Evolutionary conservation across 768 basidiomycete genomes (phyloP).

Genomic region (Suillus subaureus): DNA sequence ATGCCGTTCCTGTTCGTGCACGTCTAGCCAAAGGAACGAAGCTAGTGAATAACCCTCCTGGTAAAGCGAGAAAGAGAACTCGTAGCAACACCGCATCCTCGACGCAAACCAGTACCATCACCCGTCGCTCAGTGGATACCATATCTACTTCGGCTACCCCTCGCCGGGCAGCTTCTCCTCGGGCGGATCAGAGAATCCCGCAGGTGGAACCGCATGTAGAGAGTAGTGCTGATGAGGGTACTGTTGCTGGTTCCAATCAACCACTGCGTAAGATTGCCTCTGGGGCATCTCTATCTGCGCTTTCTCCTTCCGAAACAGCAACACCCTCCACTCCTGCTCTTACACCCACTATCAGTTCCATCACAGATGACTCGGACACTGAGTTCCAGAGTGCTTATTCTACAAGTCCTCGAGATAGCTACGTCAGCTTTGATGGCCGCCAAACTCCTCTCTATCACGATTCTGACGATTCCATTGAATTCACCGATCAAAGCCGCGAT

Average conservation of each 20-base stretch:
- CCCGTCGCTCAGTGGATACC: conserved; percentile 27
- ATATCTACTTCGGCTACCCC: conserved; percentile 24
- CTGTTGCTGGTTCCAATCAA: conserved; percentile 26
- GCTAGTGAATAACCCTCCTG: conserved; percentile 32
- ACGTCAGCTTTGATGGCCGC: conserved; percentile 46
- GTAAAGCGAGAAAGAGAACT: conserved; percentile 45
- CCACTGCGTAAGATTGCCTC: conserved; percentile 38
- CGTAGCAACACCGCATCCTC: conserved; percentile 70
- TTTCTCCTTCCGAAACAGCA: conserved; percentile 23
- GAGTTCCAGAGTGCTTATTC: conserved; percentile 91
- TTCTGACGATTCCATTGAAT: conserved; percentile 34
- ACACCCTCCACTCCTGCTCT: conserved; percentile 39
- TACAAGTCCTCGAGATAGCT: conserved; percentile 69
- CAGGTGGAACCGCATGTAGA: conserved; percentile 43
- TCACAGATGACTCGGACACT: conserved; percentile 77
- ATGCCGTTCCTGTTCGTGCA: conserved; percentile 41
- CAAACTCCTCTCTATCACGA: conserved; percentile 23
- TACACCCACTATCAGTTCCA: conserved; percentile 35
- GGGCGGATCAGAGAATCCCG: conserved; percentile 36
- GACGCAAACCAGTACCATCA: conserved; percentile 45
- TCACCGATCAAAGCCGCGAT: conserved; percentile 33
- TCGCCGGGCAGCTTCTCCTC: conserved; percentile 29
- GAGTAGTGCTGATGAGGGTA: conserved; percentile 16
- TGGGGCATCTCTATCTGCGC: conserved; percentile 30
- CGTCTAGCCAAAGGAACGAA: conserved; percentile 42